Conservation (phyloP, 75 land plant species). For the Sequoiadendron giganteum region DNA sequence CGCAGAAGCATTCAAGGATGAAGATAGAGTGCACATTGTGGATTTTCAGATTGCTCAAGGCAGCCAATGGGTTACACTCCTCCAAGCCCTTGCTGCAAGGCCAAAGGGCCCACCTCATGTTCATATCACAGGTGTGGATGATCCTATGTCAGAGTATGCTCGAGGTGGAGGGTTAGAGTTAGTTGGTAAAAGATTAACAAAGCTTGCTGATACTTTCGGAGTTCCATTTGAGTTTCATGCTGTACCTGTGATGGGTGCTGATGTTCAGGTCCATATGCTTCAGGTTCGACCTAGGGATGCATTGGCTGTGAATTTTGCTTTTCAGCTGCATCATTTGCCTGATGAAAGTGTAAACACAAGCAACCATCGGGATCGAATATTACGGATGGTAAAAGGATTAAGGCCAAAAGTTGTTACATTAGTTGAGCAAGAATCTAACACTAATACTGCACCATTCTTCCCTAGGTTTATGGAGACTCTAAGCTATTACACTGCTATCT, state of each 20-base stretch:
- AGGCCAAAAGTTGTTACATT: slow-evolving; percentile 83
- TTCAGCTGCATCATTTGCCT: slow-evolving; percentile 83
- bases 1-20: slow-evolving; percentile 76
- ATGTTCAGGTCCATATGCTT: slow-evolving; percentile 47
- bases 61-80: slow-evolving; percentile 77
- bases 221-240: slow-evolving; percentile 79
- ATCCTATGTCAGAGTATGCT: slow-evolving; percentile 48
- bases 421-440: slow-evolving; percentile 92
- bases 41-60: slow-evolving; percentile 87
- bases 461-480: slow-evolving; percentile 73
- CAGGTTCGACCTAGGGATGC: slow-evolving; percentile 64
- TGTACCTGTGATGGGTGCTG: slow-evolving; percentile 47
- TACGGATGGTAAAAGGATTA: slow-evolving; percentile 68
- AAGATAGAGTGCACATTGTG: slow-evolving; percentile 70
- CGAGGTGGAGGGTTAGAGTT: slow-evolving; percentile 64
- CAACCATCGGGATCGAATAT: slow-evolving; percentile 74
- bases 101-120: slow-evolving; percentile 79
- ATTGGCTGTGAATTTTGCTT: slow-evolving; percentile 78
- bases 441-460: slow-evolving; percentile 78
- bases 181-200: slow-evolving; percentile 55
- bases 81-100: slow-evolving; percentile 74
- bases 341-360: slow-evolving; percentile 83
- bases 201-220: slow-evolving; percentile 54
- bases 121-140: slow-evolving; percentile 81
- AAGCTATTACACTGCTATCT: slow-evolving; percentile 71